Conservation (phyloP, 768 basidiomycete species). For the Trametes cingulata region DNA sequence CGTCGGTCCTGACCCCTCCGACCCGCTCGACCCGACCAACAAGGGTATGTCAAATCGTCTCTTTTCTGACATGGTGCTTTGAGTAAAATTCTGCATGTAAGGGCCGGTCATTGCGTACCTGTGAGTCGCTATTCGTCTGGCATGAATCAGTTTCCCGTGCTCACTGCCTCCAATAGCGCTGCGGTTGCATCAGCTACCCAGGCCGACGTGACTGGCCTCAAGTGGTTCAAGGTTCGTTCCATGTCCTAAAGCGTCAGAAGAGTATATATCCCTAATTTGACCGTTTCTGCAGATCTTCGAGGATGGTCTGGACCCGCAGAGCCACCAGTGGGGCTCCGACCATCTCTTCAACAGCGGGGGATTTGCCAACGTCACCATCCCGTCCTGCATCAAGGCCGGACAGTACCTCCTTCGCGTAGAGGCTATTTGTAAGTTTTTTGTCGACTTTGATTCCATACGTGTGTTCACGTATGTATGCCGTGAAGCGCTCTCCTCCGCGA, state of each 20-base stretch:
- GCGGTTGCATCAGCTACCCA: constrained; percentile 47
- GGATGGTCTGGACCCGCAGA: constrained; percentile 38
- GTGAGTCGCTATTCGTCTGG: neutral
- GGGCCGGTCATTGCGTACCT: constrained; percentile 14
- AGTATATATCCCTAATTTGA: neutral
- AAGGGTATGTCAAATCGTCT: constrained; percentile 42
- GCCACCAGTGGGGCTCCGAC: constrained; percentile 48
- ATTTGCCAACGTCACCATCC: constrained; percentile 48
- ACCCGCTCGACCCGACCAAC: constrained; percentile 51
- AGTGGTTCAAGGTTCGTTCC: constrained; percentile 46
- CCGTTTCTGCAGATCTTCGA: constrained; percentile 40
- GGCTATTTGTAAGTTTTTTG: constrained; percentile 43
- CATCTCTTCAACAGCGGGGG: constrained; percentile 47
- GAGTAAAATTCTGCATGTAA: neutral
- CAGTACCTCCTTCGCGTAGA: constrained; percentile 53
- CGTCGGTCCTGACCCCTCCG: constrained; percentile 46
- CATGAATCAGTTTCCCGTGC: neutral
- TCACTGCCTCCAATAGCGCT: constrained; percentile 35
- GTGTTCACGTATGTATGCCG: neutral
- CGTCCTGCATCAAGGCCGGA: constrained; percentile 45
- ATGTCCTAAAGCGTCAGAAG: too few relatives aligned
- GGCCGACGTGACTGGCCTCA: constrained; percentile 44
- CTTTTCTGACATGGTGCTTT: neutral
- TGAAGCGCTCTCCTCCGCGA: constrained; percentile 47
- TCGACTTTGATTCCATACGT: neutral